Percentiles rank a stretch among this genome's conserved stretches.
Conservation (phyloP, 305 asterid genomes). For the Fraxinus angustifolia region DNA sequence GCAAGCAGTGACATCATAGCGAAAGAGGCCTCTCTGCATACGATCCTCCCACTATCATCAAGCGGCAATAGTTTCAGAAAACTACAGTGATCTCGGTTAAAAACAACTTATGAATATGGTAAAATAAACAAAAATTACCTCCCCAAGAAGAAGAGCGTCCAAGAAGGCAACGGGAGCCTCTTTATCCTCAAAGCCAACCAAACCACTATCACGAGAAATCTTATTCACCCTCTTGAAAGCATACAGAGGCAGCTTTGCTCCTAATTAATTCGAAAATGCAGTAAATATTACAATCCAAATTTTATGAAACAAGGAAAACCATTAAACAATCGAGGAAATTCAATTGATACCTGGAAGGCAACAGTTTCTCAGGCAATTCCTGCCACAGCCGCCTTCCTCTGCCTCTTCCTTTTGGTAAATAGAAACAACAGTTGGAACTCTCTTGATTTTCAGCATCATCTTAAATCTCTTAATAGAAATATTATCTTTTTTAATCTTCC, state of each 20-base stretch:
- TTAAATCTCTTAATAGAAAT: background rate
- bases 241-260: conserved; percentile 78
- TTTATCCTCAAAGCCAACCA: conserved; percentile 30
- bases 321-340: background rate
- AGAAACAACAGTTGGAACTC: conserved; percentile 93
- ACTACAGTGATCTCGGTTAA: background rate
- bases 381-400: conserved; percentile 76
- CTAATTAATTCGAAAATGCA: conserved; percentile 33
- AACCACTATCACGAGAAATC: conserved; percentile 31
- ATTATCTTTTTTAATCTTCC: background rate
- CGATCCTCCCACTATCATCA: conserved; percentile 98
- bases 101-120: background rate
- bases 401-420: conserved; percentile 77
- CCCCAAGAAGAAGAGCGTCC: conserved; percentile 79
- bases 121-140: conserved; percentile 37
- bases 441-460: conserved; percentile 74
- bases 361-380: conserved; percentile 76
- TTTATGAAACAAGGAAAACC: background rate
- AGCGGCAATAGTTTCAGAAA: conserved; percentile 11
- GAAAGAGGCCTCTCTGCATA: conserved; percentile 78
- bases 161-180: conserved; percentile 64
- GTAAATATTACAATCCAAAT: background rate
- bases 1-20: conserved; percentile 92
- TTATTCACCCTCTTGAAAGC: conserved; percentile 46
- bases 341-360: conserved; percentile 63